Evolutionary conservation across 192 early-diverging fungal species (phyloP), one percentile per base, ranked within the genome.

Genomic region (Linnemannia schmuckeri): DNA sequence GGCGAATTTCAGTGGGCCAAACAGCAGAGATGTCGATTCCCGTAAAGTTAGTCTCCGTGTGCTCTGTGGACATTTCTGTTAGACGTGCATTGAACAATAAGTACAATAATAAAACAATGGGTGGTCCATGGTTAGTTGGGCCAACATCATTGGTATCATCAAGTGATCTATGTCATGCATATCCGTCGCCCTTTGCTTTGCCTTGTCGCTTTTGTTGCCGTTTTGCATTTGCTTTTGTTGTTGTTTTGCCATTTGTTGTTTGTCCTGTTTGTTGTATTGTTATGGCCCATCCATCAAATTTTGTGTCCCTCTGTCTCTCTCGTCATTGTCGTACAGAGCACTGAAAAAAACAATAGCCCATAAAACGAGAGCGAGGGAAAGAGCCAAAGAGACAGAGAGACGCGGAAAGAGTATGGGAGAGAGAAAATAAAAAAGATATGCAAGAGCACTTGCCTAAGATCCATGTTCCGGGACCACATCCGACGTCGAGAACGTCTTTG

Each of bases 1-100:
- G 89, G 12, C 87, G 81, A 52, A 83, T 89, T 40, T 81, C 85
- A 46, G 77, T 79, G 1, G 89, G 82, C 76, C 79, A 89, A 20
- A 89, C 83, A 2, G 89, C 82, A 17, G 87, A 82, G 33, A 92
- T 92, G 46, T 93, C 92, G 38, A 91, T 75, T 7, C 91, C 92
- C 70, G 88, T 77, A 61, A 93, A 92, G 9, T 82, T 85, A 9
- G 88, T 85, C n/a, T 82, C 77, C 41, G 90, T 89, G 66, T 88
- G 89, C 24, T 80, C 89, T 15, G 85, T 87, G 20, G 92, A 90
- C 88, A 93, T 89, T 66, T 93, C 91, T 87, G 66, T 72, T 70
- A 22, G 22, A 24, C 8, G 37, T 22, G 49, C 0, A 74, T 24
- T 46, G 57, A 77, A 55, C 37, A 27, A 57, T 38, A 57, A 35